phyloP scores from a whole-genome alignment of 1,284 basidiomycete genomes.

The Sanghuangporus sanghuang region DNA sequence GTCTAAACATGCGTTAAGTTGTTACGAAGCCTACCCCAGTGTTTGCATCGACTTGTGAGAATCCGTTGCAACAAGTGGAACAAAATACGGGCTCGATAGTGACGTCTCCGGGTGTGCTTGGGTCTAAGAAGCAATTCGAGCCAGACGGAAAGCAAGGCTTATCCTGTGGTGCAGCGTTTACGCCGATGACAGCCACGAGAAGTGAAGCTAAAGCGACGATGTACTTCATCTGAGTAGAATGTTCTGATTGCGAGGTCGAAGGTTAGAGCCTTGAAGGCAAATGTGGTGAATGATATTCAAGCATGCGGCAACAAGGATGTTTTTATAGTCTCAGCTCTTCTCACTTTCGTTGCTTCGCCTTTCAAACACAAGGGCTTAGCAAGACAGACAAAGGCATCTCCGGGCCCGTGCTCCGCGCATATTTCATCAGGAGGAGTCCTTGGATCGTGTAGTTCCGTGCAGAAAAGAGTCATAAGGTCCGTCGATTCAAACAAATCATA shows the following conservation, averaged over 20 bases:
- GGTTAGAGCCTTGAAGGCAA: neutral
- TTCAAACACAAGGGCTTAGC: too few relatives aligned
- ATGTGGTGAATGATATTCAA: neutral
- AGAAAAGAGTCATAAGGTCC: too few relatives aligned
- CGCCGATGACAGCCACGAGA: neutral
- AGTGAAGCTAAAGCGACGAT: neutral
- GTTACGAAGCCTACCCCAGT: neutral
- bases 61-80: neutral
- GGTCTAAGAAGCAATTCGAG: neutral
- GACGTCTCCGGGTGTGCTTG: neutral
- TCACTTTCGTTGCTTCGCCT: too few relatives aligned
- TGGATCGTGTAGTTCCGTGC: too few relatives aligned
- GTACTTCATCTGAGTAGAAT: neutral
- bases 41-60: neutral
- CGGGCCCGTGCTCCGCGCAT: neutral
- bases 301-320: neutral
- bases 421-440: neutral
- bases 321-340: neutral
- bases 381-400: neutral
- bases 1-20: too few relatives aligned
- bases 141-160: neutral
- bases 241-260: neutral
- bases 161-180: neutral
- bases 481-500: too few relatives aligned
- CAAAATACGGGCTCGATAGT: neutral